Evolutionary conservation across 768 basidiomycete species (phyloP), one percentile per base, ranked within the genome.

Genomic region (Boletus subcaerulescens): DNA sequence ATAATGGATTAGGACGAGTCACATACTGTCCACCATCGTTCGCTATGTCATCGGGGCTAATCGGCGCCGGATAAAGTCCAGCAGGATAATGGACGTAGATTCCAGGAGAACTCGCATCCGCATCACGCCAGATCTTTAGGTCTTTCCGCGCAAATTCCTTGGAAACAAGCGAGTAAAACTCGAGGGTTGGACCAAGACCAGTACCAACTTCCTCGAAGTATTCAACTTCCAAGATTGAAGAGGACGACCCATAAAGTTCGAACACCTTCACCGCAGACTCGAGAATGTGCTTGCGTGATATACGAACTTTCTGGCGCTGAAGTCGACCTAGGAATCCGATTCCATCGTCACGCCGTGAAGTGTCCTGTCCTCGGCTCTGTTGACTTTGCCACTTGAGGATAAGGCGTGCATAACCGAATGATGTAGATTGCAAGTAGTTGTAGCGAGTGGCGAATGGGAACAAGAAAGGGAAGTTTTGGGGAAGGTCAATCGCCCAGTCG

Each of bases 191-290:
- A 3, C 97, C 97, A 12, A 99, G 77, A 18, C 97, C 97, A 9
- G 96, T 98, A 18, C 97, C 97, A 45, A 98, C 95, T 76, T 99
- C 97, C 66, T 97, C 93, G 65, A 98, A 98, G 74, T 98, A 98
- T 74, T 99, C 95, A 48, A 98, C 93, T 69, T 99, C 97, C 40
- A 99, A 81, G 20, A 98, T 85, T 0, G 93, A 93, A 5, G 89
- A 91, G 3, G 92, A 93, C 0, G 92, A 91, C 1, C 97, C 97
- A 63, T 98, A 99, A 47, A 98, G 82, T 67, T 96, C 94, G 60
- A 99, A 92, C 10, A 95, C 92, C 71, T 98, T 98, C 65, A 95
- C 87, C 1, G 93, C 94, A 18, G 94, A 96, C 70, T 98, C 96
- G 20, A 99, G 80, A 29, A 98, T 87, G 65, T 96, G 91, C 60